phyloP scores from a whole-genome alignment of 2,329 filamentous ascomycete species.

The Colletotrichum echinochloae region DNA sequence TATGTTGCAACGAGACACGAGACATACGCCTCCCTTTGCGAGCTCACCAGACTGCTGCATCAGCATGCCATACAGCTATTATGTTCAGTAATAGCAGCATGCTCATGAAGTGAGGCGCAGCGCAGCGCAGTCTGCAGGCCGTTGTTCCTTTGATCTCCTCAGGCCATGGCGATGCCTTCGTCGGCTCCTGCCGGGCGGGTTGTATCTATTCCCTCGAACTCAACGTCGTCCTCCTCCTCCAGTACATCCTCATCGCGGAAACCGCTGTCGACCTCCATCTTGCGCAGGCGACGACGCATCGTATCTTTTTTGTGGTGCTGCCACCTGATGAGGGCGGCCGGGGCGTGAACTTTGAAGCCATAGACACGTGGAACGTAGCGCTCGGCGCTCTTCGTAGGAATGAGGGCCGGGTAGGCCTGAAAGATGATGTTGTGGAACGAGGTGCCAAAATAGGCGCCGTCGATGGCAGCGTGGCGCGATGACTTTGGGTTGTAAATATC shows the following conservation, averaged over 20 bases:
- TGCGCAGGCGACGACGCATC: slow-evolving; percentile 81
- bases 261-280: slow-evolving; percentile 80
- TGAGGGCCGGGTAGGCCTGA: slow-evolving; percentile 93
- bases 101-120: background rate
- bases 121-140: background rate
- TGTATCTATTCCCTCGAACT: slow-evolving; percentile 52
- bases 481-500: slow-evolving; percentile 99
- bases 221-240: slow-evolving; percentile 65
- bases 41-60: background rate
- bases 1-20: background rate
- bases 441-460: slow-evolving; percentile 97
- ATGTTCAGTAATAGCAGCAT: background rate
- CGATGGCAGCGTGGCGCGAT: slow-evolving; percentile 92
- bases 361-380: slow-evolving; percentile 92
- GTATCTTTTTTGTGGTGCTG: slow-evolving; percentile 84
- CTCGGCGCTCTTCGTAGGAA: slow-evolving; percentile 86
- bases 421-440: slow-evolving; percentile 99
- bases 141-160: background rate
- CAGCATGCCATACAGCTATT: background rate
- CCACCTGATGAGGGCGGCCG: slow-evolving; percentile 90
- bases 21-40: background rate
- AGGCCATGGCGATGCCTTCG: slow-evolving; percentile 30
- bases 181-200: slow-evolving; percentile 45
- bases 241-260: slow-evolving; percentile 78
- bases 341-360: slow-evolving; percentile 94